Conservation (phyloP, 306 rosid genomes). For the Vigna mungo region DNA sequence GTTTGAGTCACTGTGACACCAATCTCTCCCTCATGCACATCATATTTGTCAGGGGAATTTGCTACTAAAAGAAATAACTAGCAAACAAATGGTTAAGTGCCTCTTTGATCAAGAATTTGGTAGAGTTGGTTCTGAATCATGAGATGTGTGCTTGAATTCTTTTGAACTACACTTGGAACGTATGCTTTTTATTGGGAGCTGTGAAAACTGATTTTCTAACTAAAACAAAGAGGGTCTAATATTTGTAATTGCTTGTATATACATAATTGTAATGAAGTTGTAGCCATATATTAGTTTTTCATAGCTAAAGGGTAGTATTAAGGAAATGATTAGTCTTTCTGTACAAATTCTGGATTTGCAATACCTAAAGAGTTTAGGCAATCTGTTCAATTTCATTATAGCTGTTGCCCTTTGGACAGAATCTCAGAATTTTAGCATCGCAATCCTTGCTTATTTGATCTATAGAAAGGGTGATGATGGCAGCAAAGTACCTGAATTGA, state of each 20-base stretch:
- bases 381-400: neutral
- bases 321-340: slow-evolving; percentile 15
- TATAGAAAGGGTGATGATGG: neutral
- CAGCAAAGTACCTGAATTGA: slow-evolving; percentile 10
- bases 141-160: neutral
- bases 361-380: neutral
- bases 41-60: slow-evolving; percentile 17
- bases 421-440: slow-evolving; percentile 29
- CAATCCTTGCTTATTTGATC: slow-evolving; percentile 7
- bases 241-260: neutral
- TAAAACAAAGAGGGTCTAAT: neutral
- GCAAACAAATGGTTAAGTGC: neutral
- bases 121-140: neutral
- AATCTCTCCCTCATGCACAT: neutral
- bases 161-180: neutral
- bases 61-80: neutral
- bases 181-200: neutral
- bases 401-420: neutral
- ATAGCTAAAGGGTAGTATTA: neutral
- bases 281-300: slow-evolving; percentile 11
- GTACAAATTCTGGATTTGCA: neutral
- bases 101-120: neutral
- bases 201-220: neutral
- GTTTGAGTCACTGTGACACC: neutral
- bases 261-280: neutral